phyloP scores from a whole-genome alignment of 306 rosid genomes.

The Cucumis hystrix region DNA sequence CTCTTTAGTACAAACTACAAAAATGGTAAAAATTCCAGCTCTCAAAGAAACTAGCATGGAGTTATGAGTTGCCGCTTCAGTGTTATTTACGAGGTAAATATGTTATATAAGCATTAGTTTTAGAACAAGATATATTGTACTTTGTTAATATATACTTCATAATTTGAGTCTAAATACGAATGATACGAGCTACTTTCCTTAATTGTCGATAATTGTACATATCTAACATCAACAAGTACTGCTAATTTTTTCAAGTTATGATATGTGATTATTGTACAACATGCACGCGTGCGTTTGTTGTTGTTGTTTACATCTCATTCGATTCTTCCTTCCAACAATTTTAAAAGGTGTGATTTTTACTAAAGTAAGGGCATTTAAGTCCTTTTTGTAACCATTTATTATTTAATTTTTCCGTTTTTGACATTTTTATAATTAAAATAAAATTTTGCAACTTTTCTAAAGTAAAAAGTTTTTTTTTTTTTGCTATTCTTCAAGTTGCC shows the following conservation, averaged over 20 bases:
- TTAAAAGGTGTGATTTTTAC: no score
- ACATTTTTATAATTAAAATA: no score
- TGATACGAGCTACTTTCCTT: not conserved
- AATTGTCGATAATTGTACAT: not conserved
- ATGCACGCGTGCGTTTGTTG: no score
- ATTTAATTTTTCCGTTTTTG: no score
- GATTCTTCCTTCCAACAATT: no score
- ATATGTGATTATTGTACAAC: not conserved
- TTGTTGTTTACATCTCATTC: no score
- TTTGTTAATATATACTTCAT: not conserved
- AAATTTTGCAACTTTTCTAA: no score
- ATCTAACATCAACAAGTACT: not conserved
- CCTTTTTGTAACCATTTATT: no score
- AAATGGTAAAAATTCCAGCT: conserved; percentile 18
- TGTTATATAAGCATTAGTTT: not conserved
- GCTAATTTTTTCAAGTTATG: not conserved
- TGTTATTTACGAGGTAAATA: conserved; percentile 7
- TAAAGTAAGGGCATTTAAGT: no score
- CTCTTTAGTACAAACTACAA: conserved; percentile 9
- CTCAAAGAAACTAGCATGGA: conserved; percentile 30
- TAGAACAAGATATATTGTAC: not conserved
- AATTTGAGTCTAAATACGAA: not conserved
- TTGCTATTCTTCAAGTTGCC: no score
- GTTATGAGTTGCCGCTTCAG: conserved; percentile 15
- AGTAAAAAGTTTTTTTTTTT: no score